Evolutionary conservation across 805 yeast genomes (phyloP).

Genomic region (Saturnispora quitensis): DNA sequence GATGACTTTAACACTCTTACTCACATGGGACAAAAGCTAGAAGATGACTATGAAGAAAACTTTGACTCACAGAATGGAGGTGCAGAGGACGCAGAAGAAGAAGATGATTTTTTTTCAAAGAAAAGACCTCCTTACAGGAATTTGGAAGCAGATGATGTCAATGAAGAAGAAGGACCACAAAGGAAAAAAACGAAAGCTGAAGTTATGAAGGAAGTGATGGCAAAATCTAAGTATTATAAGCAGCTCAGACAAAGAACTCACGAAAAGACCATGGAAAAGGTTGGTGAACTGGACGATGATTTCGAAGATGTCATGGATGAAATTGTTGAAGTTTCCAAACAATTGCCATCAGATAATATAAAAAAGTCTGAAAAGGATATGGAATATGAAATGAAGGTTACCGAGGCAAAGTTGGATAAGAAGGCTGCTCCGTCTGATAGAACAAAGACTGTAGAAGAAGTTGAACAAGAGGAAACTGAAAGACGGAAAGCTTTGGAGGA

Average conservation of each 20-base stretch:
- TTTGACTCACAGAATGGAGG: constrained; percentile 19
- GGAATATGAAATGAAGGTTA: constrained; percentile 58
- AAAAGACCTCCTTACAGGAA: constrained; percentile 23
- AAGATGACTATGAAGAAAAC: constrained; percentile 50
- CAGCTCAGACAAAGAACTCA: constrained; percentile 65
- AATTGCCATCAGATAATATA: constrained; percentile 20
- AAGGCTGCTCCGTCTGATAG: constrained; percentile 76
- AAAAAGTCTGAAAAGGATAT: constrained; percentile 33
- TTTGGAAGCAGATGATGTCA: constrained; percentile 25
- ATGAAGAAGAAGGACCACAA: constrained; percentile 32
- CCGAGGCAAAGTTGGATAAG: constrained; percentile 58
- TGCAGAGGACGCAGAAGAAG: constrained; percentile 13
- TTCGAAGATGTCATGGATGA: constrained; percentile 56
- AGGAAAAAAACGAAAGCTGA: constrained; percentile 72
- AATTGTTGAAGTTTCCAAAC: constrained; percentile 22
- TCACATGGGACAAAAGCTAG: constrained; percentile 34
- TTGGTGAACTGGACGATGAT: constrained; percentile 62
- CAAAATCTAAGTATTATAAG: constrained; percentile 71
- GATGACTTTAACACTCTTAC: constrained; percentile 56
- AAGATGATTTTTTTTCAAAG: constrained; percentile 29
- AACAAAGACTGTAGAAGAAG: constrained; percentile 70
- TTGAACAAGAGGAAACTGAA: constrained; percentile 50
- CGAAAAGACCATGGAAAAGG: constrained; percentile 48
- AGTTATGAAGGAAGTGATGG: constrained; percentile 78
- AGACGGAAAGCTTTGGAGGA: constrained; percentile 54